These are phyloP conservation scores for Ophiostoma triangulosporum DNA, from an alignment of 2,329 filamentous ascomycete genomes.

Conservation along the genomic window DNA sequence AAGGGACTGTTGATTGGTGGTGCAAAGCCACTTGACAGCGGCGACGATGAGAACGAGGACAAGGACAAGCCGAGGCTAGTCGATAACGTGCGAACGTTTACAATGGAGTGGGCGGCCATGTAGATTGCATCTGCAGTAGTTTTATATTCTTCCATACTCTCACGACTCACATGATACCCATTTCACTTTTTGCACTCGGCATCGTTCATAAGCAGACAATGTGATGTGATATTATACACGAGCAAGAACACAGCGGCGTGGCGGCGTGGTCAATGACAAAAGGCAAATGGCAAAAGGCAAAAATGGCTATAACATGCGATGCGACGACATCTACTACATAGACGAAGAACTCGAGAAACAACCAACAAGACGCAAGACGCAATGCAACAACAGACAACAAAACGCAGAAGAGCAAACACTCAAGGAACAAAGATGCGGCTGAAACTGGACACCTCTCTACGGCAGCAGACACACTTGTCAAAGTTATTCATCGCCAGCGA, in stretches of 20 bases:
- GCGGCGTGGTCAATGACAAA: not conserved
- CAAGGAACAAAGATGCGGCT: constrained; percentile 80
- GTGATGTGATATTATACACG: not conserved
- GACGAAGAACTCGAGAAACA: no score
- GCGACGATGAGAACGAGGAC: not conserved
- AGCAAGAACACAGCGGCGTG: not conserved
- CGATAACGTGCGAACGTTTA: constrained; percentile 53
- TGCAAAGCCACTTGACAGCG: constrained; percentile 17
- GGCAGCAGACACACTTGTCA: constrained; percentile 88
- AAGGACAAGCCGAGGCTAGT: not conserved
- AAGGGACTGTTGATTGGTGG: constrained; percentile 86
- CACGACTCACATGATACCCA: constrained; percentile 6
- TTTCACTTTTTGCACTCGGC: not conserved
- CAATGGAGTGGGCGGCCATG: constrained; percentile 90
- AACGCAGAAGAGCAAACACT: constrained; percentile 6
- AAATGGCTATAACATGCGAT: no score
- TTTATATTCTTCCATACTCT: not conserved
- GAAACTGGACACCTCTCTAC: constrained; percentile 77
- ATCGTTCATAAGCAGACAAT: not conserved
- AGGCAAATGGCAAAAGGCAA: no score
- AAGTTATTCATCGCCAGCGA: constrained; percentile 95
- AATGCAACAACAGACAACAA: not conserved
- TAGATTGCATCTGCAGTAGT: constrained; percentile 23
- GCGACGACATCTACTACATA: no score
- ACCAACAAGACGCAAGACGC: not conserved